Conservation (phyloP, 495 filamentous ascomycete species). For the Penicillium manginii region DNA sequence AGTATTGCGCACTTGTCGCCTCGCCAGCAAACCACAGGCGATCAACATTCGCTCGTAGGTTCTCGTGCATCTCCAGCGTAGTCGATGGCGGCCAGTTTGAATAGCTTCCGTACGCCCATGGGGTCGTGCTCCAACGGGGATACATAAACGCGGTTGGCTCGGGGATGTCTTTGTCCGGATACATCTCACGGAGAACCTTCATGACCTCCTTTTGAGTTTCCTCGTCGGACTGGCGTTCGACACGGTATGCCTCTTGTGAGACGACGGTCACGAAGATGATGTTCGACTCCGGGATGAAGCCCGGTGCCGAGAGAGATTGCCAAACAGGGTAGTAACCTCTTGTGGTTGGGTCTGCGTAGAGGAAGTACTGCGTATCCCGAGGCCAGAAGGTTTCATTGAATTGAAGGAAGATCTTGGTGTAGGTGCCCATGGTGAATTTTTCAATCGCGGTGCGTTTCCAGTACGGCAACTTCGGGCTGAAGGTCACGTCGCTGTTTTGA, state of each 20-base stretch:
- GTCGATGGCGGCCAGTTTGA: conserved; percentile 73
- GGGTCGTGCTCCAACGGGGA: conserved; percentile 67
- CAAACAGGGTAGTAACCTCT: conserved; percentile 74
- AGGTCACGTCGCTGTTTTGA: conserved; percentile 64
- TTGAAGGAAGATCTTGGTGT: conserved; percentile 79
- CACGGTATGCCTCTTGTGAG: conserved; percentile 59
- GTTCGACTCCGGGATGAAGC: conserved; percentile 65
- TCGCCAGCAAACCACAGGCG: conserved; percentile 74
- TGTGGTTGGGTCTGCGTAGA: conserved; percentile 65
- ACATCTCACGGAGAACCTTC: conserved; percentile 67
- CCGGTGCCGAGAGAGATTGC: conserved; percentile 64
- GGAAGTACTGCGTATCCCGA: conserved; percentile 64
- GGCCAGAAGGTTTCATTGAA: conserved; percentile 77
- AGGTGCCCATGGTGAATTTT: conserved; percentile 73
- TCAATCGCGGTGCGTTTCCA: conserved; percentile 72
- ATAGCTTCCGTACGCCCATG: conserved; percentile 73
- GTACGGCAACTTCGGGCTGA: conserved; percentile 61
- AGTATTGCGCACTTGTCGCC: conserved; percentile 69
- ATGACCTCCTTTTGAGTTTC: conserved; percentile 64
- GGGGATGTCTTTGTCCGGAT: conserved; percentile 60
- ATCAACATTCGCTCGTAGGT: conserved; percentile 69
- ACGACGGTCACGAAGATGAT: conserved; percentile 76
- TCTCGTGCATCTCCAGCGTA: conserved; percentile 71
- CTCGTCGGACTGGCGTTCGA: conserved; percentile 66
- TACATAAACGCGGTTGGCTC: conserved; percentile 72